Evolutionary conservation across 306 rosid species (phyloP), one percentile per base, ranked within the genome.

Genomic region (Trifolium dubium): DNA sequence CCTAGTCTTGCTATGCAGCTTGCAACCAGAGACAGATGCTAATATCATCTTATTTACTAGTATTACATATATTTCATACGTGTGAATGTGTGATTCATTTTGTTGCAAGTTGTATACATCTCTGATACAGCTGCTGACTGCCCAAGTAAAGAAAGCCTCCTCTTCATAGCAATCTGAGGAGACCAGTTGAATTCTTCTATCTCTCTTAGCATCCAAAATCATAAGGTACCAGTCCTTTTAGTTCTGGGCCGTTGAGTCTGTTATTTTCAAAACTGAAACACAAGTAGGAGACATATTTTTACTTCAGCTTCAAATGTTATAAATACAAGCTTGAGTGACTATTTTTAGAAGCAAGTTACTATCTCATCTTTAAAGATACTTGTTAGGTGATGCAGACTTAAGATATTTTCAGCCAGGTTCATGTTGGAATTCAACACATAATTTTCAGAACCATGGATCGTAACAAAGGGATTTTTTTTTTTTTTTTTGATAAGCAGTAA

Each of bases 151-250:
- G 46, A 55, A 61, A 49, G 30, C 47, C 54, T 69, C 65, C 46
- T 69, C 64, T 43, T 37, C 37, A 51, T 53, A 59, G 29, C 63
- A 18, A 47, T 69, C 71, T 11, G 41, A 70, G 41, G 59, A 76
- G 69, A 34, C 5, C 63, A 50, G 55, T 15, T 2, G 28, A 72
- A 44, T 50, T 39, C 14, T 19, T 54, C 2, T 56, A 31, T 34
- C 55, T 73, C 63, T 41, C 71, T 85, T 90, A 92, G 85, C 98
- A 92, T 58, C 95, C 96, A 13, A 92, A 92, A 87, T 92, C 96
- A 47, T 90, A 90, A 14, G 98, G 83, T 65, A 82, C 96, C 19
- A 90, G 83, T 72, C 98, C 98, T 76, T 92, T 84, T 80, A 90
- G 88, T 84, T 92, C 96, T 0, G 98, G 98, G 61, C 96, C 98